These are phyloP conservation scores for Colletotrichum salicis DNA, from an alignment of 2,329 filamentous ascomycete species.

Conservation along the genomic window DNA sequence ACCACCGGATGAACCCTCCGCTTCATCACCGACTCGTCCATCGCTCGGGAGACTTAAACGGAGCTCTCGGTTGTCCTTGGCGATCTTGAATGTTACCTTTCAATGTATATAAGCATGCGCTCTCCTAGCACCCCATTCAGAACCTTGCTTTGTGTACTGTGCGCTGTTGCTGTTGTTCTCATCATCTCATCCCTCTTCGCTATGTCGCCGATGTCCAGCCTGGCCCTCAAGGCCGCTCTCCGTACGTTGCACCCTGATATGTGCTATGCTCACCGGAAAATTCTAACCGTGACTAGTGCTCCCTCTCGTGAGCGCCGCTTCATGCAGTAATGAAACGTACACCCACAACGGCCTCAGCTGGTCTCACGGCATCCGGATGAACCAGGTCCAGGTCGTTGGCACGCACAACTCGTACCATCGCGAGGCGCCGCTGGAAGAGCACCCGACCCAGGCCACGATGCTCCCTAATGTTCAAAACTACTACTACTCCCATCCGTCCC, in stretches of 20 bases:
- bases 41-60: not conserved
- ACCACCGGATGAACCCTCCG: not conserved
- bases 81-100: not conserved
- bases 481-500: conserved; percentile 58
- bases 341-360: conserved; percentile 45
- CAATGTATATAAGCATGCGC: conserved; percentile 11
- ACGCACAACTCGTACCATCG: conserved; percentile 64
- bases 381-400: conserved; percentile 62
- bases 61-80: not conserved
- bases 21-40: not conserved
- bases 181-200: not conserved
- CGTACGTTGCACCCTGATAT: conserved; percentile 2
- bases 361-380: conserved; percentile 54
- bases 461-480: conserved; percentile 51
- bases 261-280: not conserved
- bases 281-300: conserved; percentile 19
- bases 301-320: conserved; percentile 12
- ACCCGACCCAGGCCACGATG: conserved; percentile 50
- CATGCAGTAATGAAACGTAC: conserved; percentile 32
- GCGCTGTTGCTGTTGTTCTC: not conserved
- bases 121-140: not conserved
- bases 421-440: conserved; percentile 55
- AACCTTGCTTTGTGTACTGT: not conserved
- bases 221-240: conserved; percentile 25
- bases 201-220: conserved; percentile 15